A percentile compares a stretch with the other conserved stretches of the same genome.
phyloP scores from a whole-genome alignment of 768 basidiomycete species.

The Clitopilus hobsonii region DNA sequence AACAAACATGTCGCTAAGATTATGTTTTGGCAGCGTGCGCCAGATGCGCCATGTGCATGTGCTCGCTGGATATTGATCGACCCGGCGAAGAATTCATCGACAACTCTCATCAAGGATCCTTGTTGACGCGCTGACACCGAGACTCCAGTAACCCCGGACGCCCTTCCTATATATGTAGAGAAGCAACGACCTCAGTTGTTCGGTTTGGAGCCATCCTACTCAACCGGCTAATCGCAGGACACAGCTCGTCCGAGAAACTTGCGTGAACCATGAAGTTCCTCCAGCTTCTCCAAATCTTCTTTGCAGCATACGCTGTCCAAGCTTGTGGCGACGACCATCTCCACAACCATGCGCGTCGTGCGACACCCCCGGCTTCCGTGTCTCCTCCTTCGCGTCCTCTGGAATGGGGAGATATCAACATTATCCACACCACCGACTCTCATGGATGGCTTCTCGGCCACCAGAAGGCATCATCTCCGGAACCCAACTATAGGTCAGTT shows the following conservation, averaged over 20 bases:
- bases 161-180: neutral
- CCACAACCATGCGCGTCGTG: constrained; percentile 24
- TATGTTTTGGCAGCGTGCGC: neutral
- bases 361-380: constrained; percentile 35
- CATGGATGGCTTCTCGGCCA: constrained; percentile 75
- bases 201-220: neutral
- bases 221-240: neutral
- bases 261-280: neutral
- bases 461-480: constrained; percentile 66
- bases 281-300: neutral
- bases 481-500: constrained; percentile 77
- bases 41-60: neutral
- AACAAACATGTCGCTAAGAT: neutral
- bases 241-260: too few species aligned
- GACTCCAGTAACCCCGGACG: neutral
- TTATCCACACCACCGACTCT: constrained; percentile 83
- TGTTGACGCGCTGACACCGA: neutral
- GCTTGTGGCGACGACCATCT: constrained; percentile 23
- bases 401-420: constrained; percentile 86
- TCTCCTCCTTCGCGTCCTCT: constrained; percentile 62
- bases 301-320: constrained; percentile 1
- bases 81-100: neutral
- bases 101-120: neutral
- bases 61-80: neutral
- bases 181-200: neutral